phyloP scores from a whole-genome alignment of 352 stramenopile genomes.

The Phytophthora vignae region DNA sequence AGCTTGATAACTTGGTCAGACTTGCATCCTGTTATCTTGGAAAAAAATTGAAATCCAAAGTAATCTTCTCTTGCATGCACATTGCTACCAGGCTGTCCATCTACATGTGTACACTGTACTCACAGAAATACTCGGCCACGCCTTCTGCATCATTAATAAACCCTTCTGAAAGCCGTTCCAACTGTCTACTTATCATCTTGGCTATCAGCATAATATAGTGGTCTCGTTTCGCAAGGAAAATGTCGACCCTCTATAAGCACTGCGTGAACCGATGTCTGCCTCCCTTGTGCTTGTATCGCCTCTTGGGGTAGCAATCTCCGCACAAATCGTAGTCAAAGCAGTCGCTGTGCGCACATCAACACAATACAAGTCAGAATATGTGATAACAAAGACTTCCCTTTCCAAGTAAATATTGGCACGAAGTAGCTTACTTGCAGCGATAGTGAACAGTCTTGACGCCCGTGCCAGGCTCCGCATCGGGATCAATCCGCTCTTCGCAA shows the following conservation, averaged over 20 bases:
- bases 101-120: too few species aligned
- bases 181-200: slow-evolving; percentile 18
- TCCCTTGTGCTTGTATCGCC: slow-evolving; percentile 45
- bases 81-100: not conserved
- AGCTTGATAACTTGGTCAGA: too few species aligned
- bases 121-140: not conserved
- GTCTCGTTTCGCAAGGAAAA: slow-evolving; percentile 12
- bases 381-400: not conserved
- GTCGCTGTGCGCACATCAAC: slow-evolving; percentile 45
- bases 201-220: slow-evolving; percentile 10
- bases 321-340: slow-evolving; percentile 86
- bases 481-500: slow-evolving; percentile 41
- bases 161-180: not conserved
- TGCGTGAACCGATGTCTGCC: slow-evolving; percentile 51
- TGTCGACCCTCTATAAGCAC: slow-evolving; percentile 41
- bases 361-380: slow-evolving; percentile 3
- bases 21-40: too few species aligned
- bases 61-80: not conserved
- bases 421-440: slow-evolving; percentile 42
- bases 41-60: too few species aligned
- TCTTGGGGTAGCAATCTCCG: slow-evolving; percentile 52
- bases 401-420: not conserved
- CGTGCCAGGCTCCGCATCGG: slow-evolving; percentile 26
- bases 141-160: slow-evolving; percentile 1
- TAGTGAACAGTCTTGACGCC: slow-evolving; percentile 42